These are phyloP conservation scores for Acacia crassicarpa DNA, from an alignment of 306 rosid genomes.

Conservation along the genomic window DNA sequence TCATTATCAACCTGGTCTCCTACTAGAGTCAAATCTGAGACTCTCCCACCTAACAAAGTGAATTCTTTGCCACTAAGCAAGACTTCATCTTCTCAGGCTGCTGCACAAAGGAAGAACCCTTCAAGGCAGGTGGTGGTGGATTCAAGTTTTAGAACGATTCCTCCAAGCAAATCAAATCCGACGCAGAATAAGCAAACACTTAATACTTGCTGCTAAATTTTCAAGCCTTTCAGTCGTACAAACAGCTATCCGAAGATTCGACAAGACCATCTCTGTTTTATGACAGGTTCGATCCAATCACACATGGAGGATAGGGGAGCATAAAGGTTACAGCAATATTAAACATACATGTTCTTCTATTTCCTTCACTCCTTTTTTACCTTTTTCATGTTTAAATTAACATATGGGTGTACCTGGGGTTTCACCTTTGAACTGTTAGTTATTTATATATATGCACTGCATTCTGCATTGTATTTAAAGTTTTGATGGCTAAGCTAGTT, in stretches of 20 bases:
- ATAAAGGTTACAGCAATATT: slow-evolving; percentile 24
- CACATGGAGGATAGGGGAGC: slow-evolving; percentile 38
- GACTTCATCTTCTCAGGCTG: slow-evolving; percentile 42
- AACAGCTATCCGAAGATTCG: slow-evolving; percentile 31
- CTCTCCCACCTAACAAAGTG: slow-evolving; percentile 29
- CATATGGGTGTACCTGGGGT: slow-evolving; percentile 26
- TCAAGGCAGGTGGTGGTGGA: slow-evolving; percentile 41
- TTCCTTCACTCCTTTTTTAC: slow-evolving; percentile 12
- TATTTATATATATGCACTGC: slow-evolving; percentile 27
- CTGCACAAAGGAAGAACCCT: slow-evolving; percentile 40
- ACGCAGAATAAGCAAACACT: slow-evolving; percentile 67
- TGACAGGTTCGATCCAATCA: slow-evolving; percentile 58
- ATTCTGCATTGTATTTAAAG: slow-evolving; percentile 36
- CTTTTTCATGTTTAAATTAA: slow-evolving; percentile 8
- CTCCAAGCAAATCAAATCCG: slow-evolving; percentile 66
- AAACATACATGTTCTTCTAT: slow-evolving; percentile 16
- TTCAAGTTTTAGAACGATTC: slow-evolving; percentile 57
- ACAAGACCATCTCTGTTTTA: slow-evolving; percentile 30
- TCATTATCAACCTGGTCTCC: slow-evolving; percentile 30
- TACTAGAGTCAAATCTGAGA: slow-evolving; percentile 31
- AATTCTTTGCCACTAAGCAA: slow-evolving; percentile 32
- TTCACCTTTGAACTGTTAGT: slow-evolving; percentile 13
- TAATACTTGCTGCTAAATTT: slow-evolving; percentile 12
- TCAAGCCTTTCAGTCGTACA: slow-evolving; percentile 30
- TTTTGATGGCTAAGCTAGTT: slow-evolving; percentile 33